Evolutionary conservation across 164 flowering plant species (phyloP), one percentile per base, ranked within the genome.

Genomic region (Protea cynaroides): DNA sequence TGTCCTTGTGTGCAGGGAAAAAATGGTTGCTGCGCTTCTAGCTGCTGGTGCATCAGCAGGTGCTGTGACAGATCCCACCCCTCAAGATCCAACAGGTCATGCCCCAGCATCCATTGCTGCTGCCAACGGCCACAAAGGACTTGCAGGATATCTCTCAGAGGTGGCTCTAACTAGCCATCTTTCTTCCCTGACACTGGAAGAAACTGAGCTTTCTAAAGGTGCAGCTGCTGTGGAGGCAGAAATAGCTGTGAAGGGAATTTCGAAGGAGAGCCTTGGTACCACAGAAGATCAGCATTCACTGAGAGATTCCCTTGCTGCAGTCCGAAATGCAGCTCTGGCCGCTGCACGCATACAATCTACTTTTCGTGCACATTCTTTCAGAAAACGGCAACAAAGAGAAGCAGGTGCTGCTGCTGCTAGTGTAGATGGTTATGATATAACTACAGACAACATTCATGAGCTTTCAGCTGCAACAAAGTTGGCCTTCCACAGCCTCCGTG

Each of bases 331-430:
- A 22, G 76, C 97, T 72, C 96, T 81, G 78, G 99, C 99, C 63
- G 99, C 99, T 66, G 99, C 99, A 40, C 89, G 96, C 53, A 95
- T 95, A 67, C 99, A 95, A 67, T 68, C 90, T 64, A 96, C 97
- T 59, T 95, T 89, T 60, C 92, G 97, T 52, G 90, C 91, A 15
- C 96, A 91, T 77, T 95, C 99, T 58, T 95, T 95, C 79, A 78
- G 89, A 72, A 84, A 56, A 69, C 80, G 96, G 71, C 90, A 81
- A 68, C 75, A 74, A 51, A 78, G 40, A 55, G 82, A 79, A 29
- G 34, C 34, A 29, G 34, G 34, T 58, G 65, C 61, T 60, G 66
- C 64, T 61, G 50, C 65, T 53, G 56, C 6, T 61, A 43, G 59
- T 64, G 60, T 68, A 19, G 86, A 83, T 72, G 91, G 82, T 46